These are phyloP conservation scores for Penicillium sp. DNA, from an alignment of 2,329 filamentous ascomycete species.

Conservation along the genomic window DNA sequence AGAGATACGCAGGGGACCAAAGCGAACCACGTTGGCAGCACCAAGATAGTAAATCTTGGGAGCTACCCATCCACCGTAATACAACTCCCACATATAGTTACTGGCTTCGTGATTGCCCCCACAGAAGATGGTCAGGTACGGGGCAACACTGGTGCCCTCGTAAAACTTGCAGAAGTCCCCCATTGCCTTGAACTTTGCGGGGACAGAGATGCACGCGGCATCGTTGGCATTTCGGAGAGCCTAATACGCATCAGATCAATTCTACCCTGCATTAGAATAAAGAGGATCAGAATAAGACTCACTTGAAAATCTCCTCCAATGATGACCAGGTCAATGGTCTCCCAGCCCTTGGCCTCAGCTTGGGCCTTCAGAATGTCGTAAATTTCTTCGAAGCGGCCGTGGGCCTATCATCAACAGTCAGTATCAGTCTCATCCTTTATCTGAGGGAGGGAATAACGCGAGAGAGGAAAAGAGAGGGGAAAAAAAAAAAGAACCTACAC, in stretches of 20 bases:
- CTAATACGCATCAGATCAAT: conserved; percentile 42
- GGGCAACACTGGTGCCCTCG: conserved; percentile 72
- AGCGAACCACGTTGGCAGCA: conserved; percentile 81
- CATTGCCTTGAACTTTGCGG: conserved; percentile 80
- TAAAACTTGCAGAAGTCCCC: conserved; percentile 97
- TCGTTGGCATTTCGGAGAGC: conserved; percentile 87
- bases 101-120: conserved; percentile 95
- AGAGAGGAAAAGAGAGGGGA: background rate
- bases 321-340: conserved; percentile 82
- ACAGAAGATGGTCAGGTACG: conserved; percentile 88
- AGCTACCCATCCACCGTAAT: conserved; percentile 95
- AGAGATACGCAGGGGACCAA: conserved; percentile 84
- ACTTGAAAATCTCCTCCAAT: conserved; percentile 96
- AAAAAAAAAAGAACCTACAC: conserved; percentile 57
- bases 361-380: conserved; percentile 75
- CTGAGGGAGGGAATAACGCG: background rate
- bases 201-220: conserved; percentile 85
- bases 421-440: background rate
- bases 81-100: conserved; percentile 86
- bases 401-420: conserved; percentile 61
- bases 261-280: background rate
- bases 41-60: conserved; percentile 98
- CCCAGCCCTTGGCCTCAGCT: conserved; percentile 72
- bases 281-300: conserved; percentile 22
- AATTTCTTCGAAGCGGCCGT: conserved; percentile 88